Percentiles rank a stretch among this genome's conserved stretches.
Evolutionary conservation across 345 rosid species (phyloP).

Genomic region (Mallotus nudiflorus): DNA sequence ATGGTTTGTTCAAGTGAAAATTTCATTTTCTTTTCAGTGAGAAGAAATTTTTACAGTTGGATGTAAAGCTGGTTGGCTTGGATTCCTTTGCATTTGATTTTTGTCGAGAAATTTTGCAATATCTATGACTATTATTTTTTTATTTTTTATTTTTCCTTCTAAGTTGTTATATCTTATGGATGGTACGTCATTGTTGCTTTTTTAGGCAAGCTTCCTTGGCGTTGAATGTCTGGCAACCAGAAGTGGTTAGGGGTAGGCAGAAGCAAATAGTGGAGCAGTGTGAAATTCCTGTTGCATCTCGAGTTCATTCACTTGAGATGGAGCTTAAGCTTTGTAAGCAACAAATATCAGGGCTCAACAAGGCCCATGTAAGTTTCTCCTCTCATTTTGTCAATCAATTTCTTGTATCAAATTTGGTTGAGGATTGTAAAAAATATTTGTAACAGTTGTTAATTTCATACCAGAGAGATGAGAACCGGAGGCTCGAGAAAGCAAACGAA

Average conservation of each 20-base stretch:
- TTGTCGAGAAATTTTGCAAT: background rate
- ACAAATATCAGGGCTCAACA: constrained; percentile 52
- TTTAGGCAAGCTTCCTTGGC: constrained; percentile 91
- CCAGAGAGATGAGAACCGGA: constrained; percentile 56
- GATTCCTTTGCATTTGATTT: constrained; percentile 1
- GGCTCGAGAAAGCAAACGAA: constrained; percentile 50
- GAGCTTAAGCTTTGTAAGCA: constrained; percentile 79
- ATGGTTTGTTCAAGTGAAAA: no score
- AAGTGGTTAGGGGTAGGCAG: constrained; percentile 62
- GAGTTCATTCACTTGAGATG: constrained; percentile 66
- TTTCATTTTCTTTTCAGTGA: background rate
- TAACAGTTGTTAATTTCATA: constrained; percentile 11
- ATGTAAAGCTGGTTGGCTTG: background rate
- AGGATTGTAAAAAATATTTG: constrained; percentile 1
- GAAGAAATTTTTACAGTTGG: background rate
- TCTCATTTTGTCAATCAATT: background rate
- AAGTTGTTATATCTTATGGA: background rate
- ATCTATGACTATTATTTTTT: background rate
- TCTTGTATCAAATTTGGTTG: background rate
- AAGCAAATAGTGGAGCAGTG: constrained; percentile 77
- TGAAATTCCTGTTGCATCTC: constrained; percentile 63
- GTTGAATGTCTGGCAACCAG: constrained; percentile 93
- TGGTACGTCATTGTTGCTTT: background rate
- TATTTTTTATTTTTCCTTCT: no score
- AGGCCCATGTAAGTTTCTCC: constrained; percentile 55